A percentile compares a stretch with the other conserved stretches of the same genome.
Conservation (phyloP, 73 alveolate species). For the Paraurostyla sp. region DNA sequence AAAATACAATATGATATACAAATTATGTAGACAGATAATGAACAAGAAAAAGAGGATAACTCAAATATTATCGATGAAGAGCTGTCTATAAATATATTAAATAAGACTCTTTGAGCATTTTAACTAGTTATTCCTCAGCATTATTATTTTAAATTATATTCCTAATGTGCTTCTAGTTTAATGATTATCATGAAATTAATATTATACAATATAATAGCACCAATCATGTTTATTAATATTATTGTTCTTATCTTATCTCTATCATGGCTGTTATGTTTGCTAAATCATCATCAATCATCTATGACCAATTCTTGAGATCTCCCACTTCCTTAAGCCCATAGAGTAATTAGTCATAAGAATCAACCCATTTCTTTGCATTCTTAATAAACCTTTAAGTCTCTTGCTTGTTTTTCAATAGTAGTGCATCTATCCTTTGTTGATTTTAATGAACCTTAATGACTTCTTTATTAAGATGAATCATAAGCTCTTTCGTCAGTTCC, state of each 20-base stretch:
- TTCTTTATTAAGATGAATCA: background rate
- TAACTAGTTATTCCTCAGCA: too few relatives aligned
- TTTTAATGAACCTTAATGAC: background rate
- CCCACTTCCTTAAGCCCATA: conserved; percentile 18
- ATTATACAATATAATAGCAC: too few relatives aligned
- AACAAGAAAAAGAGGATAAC: too few relatives aligned
- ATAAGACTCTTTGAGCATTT: too few relatives aligned
- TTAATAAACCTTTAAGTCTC: conserved; percentile 11
- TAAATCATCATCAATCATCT: conserved; percentile 15
- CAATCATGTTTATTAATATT: too few relatives aligned
- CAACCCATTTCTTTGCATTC: conserved; percentile 17
- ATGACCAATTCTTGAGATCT: background rate
- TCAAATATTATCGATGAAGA: too few relatives aligned
- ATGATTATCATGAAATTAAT: too few relatives aligned
- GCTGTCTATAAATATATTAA: too few relatives aligned
- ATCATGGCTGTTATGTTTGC: background rate
- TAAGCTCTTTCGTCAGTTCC: background rate
- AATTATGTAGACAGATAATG: too few relatives aligned
- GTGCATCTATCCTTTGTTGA: background rate
- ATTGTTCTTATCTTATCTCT: background rate
- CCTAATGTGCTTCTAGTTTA: too few relatives aligned
- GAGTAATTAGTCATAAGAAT: background rate
- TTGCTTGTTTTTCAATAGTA: background rate
- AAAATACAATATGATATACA: too few relatives aligned
- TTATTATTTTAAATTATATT: too few relatives aligned